Evolutionary conservation across 345 rosid genomes (phyloP).

Genomic region (Syzygium jambos): DNA sequence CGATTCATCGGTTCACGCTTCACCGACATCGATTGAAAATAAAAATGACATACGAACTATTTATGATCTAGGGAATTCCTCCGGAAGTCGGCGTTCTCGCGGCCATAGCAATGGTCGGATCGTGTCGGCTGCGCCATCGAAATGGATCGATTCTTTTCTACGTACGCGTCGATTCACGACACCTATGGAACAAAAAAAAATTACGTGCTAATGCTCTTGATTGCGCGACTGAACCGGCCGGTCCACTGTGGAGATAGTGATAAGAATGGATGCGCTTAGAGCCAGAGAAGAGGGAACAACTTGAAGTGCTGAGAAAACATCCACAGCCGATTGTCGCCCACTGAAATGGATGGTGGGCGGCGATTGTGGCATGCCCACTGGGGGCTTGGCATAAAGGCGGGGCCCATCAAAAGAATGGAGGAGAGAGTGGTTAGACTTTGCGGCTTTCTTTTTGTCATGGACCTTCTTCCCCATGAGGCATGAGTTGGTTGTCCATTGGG

Average conservation of each 20-base stretch:
- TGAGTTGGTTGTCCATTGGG: too few relatives aligned
- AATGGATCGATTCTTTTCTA: background rate
- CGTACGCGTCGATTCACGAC: background rate
- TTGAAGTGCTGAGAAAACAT: background rate
- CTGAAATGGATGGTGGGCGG: background rate
- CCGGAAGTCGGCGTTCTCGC: fast-evolving
- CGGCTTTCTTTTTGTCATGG: background rate
- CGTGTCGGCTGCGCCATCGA: fast-evolving
- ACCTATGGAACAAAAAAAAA: background rate
- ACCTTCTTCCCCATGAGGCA: background rate
- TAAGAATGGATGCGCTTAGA: background rate
- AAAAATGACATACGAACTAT: background rate
- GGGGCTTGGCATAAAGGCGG: background rate
- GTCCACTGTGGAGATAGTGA: too few relatives aligned
- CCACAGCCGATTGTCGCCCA: background rate
- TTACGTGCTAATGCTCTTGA: background rate
- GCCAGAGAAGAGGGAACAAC: background rate
- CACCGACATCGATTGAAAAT: background rate
- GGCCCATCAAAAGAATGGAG: background rate
- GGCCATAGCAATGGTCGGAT: background rate
- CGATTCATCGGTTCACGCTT: background rate
- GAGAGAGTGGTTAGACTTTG: background rate
- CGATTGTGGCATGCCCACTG: background rate
- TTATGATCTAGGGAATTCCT: fast-evolving
- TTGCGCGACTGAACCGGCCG: background rate